phyloP scores from a whole-genome alignment of 2,329 filamentous ascomycete species.

The Aspergillus phoenicis region DNA sequence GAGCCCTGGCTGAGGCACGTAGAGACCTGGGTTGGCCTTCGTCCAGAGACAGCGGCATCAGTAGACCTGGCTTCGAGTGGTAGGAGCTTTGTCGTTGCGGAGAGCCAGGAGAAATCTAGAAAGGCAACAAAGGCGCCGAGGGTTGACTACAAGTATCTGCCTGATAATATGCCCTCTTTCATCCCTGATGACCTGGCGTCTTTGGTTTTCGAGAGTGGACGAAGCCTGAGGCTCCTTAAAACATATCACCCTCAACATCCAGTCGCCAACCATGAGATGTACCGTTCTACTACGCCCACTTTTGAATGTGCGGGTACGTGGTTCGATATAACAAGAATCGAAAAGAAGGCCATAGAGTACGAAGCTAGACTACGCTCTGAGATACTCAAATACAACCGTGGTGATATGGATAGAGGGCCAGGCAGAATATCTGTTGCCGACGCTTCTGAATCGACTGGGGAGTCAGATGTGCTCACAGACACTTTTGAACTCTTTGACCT shows the following conservation, averaged over 20 bases:
- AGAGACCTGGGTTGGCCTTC: constrained; percentile 74
- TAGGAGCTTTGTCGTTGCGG: constrained; percentile 65
- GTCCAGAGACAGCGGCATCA: constrained; percentile 58
- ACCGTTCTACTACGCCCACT: constrained; percentile 55
- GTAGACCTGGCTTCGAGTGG: constrained; percentile 51
- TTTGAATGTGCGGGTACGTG: constrained; percentile 73
- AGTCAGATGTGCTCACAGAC: constrained; percentile 16
- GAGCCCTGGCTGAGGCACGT: constrained; percentile 68
- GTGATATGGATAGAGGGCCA: constrained; percentile 29
- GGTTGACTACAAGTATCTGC: constrained; percentile 57
- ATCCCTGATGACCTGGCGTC: constrained; percentile 69
- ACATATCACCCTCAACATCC: constrained; percentile 71
- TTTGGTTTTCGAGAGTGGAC: constrained; percentile 76
- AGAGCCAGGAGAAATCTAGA: constrained; percentile 62
- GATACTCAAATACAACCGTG: constrained; percentile 41
- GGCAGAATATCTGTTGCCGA: neutral
- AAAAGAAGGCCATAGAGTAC: constrained; percentile 57
- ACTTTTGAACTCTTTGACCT: constrained; percentile 42
- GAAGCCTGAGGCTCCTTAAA: constrained; percentile 72
- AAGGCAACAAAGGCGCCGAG: constrained; percentile 63
- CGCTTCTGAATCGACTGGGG: neutral
- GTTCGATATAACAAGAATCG: constrained; percentile 67
- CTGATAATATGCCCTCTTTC: constrained; percentile 69
- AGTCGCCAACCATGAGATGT: constrained; percentile 58
- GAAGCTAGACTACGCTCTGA: constrained; percentile 40